These are phyloP conservation scores for Trichoderma semiorbis DNA, from an alignment of 2,329 filamentous ascomycete species.

Conservation along the genomic window DNA sequence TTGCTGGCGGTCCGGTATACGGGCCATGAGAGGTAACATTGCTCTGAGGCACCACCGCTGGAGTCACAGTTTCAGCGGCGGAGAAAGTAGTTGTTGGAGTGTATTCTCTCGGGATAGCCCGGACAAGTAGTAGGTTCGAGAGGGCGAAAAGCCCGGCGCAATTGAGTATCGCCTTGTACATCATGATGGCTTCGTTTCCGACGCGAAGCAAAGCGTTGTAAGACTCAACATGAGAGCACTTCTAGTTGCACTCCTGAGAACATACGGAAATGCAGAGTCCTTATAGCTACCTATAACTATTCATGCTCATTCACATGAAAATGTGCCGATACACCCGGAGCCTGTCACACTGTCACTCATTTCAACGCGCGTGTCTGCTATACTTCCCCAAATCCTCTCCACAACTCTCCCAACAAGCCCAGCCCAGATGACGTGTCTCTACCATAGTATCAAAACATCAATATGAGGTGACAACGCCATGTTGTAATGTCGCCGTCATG, in stretches of 20 bases:
- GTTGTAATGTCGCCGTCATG: slow-evolving; percentile 5
- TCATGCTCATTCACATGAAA: neutral
- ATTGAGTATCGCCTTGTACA: neutral
- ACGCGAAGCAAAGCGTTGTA: neutral
- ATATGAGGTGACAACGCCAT: slow-evolving; percentile 4
- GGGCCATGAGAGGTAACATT: slow-evolving; percentile 66
- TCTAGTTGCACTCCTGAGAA: neutral
- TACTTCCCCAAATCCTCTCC: neutral
- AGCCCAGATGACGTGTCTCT: neutral
- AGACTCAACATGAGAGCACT: neutral
- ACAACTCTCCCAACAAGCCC: neutral
- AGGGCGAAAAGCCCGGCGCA: neutral
- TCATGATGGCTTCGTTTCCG: neutral
- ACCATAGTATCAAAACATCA: neutral
- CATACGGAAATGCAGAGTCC: neutral
- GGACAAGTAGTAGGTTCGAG: neutral
- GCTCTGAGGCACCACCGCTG: slow-evolving; percentile 37
- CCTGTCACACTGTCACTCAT: neutral
- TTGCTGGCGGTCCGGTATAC: slow-evolving; percentile 59
- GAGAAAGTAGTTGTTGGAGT: slow-evolving; percentile 34
- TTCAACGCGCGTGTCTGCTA: neutral
- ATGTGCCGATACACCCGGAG: slow-evolving; percentile 1
- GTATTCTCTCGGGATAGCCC: neutral
- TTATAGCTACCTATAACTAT: neutral
- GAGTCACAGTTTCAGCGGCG: slow-evolving; percentile 28